phyloP scores from a whole-genome alignment of 176 grass and related monocot genomes.

The Aegilops umbellulata region DNA sequence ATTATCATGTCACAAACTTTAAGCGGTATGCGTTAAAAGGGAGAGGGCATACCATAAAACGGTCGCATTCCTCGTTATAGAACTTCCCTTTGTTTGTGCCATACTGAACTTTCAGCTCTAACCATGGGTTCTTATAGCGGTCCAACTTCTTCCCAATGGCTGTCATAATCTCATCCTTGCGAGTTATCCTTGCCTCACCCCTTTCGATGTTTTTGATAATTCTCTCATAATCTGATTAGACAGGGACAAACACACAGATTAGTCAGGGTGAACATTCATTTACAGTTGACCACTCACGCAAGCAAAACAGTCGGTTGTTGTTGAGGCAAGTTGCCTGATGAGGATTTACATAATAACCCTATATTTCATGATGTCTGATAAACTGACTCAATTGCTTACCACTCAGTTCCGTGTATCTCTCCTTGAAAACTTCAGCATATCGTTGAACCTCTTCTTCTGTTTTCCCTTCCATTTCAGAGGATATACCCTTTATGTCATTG shows the following conservation, averaged over 20 bases:
- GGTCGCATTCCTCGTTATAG: constrained; percentile 99
- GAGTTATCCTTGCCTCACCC: constrained; percentile 88
- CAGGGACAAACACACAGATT: not conserved
- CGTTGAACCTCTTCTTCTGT: constrained; percentile 94
- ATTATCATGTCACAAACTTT: constrained; percentile 16
- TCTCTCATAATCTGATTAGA: constrained; percentile 82
- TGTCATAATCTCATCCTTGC: constrained; percentile 97
- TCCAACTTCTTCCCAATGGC: constrained; percentile 95
- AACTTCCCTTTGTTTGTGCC: constrained; percentile 97
- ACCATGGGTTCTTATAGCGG: constrained; percentile 97
- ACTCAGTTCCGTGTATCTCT: constrained; percentile 90
- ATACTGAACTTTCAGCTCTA: constrained; percentile 97
- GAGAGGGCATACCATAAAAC: constrained; percentile 80
- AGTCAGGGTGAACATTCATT: not conserved
- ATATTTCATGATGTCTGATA: not conserved
- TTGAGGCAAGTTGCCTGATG: not conserved
- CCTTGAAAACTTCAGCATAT: constrained; percentile 86
- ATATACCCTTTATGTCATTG: constrained; percentile 91
- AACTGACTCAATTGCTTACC: constrained; percentile 45
- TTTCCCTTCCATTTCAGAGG: constrained; percentile 92
- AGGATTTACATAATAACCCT: not conserved
- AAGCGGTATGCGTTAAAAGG: not conserved
- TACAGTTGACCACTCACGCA: not conserved
- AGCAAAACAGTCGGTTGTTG: not conserved
- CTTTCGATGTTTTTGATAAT: constrained; percentile 99